A percentile compares a stretch with the other conserved stretches of the same genome.
Evolutionary conservation across 2,329 filamentous ascomycete genomes (phyloP).

Genomic region (Fusarium abutilonis): DNA sequence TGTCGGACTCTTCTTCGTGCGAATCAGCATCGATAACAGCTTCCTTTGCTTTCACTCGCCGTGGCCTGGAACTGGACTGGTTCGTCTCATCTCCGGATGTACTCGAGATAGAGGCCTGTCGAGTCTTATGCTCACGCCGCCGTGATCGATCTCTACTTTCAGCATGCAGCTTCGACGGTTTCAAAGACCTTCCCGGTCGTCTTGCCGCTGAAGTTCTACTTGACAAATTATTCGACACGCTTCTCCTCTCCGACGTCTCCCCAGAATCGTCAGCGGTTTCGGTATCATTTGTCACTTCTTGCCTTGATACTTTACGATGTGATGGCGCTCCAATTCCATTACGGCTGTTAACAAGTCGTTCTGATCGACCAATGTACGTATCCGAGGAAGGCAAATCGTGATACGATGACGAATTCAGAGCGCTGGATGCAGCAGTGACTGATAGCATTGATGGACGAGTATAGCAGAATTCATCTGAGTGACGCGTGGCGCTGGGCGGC

Average conservation of each 20-base stretch:
- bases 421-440: conserved; percentile 66
- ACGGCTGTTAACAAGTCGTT: conserved; percentile 23
- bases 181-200: conserved; percentile 23
- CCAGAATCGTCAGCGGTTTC: conserved; percentile 39
- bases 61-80: conserved; percentile 41
- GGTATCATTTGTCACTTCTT: conserved; percentile 28
- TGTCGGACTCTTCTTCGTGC: conserved; percentile 59
- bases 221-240: conserved; percentile 22
- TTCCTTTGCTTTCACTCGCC: conserved; percentile 47
- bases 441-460: conserved; percentile 59
- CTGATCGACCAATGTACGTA: conserved; percentile 27
- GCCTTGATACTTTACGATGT: conserved; percentile 31
- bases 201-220: conserved; percentile 33
- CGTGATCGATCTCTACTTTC: conserved; percentile 33
- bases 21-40: conserved; percentile 54
- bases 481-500: conserved; percentile 47
- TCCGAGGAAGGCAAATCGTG: conserved; percentile 41
- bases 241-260: conserved; percentile 34
- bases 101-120: conserved; percentile 42
- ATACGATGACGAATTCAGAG: conserved; percentile 53
- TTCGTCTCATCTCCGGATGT: conserved; percentile 42
- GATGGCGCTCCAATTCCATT: conserved; percentile 21
- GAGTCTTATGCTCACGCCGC: conserved; percentile 34
- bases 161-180: conserved; percentile 23
- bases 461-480: conserved; percentile 54